phyloP scores from a whole-genome alignment of 176 grass and related monocot species.

The Triticum urartu region DNA sequence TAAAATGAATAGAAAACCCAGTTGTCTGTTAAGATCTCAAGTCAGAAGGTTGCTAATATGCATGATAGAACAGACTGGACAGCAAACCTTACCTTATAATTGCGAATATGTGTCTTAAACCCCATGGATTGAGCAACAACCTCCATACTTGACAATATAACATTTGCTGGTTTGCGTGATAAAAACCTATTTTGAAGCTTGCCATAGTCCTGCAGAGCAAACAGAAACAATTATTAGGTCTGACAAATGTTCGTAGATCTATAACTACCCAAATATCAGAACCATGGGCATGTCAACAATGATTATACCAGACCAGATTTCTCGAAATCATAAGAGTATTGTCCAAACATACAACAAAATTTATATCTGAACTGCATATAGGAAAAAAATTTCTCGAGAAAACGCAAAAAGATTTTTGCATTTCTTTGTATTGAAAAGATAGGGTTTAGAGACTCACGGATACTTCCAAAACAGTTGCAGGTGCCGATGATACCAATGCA shows the following conservation, averaged over 20 bases:
- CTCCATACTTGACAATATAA: slow-evolving; percentile 97
- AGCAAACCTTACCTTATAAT: slow-evolving; percentile 77
- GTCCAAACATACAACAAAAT: slow-evolving; percentile 13
- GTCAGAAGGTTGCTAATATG: slow-evolving; percentile 17
- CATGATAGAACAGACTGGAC: background rate
- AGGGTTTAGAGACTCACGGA: no score
- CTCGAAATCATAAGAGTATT: background rate
- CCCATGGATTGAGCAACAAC: slow-evolving; percentile 98
- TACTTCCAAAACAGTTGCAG: no score
- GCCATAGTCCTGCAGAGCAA: slow-evolving; percentile 64
- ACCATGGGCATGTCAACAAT: slow-evolving; percentile 1
- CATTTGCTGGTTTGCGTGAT: slow-evolving; percentile 73
- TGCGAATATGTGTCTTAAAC: slow-evolving; percentile 94
- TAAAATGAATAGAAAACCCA: slow-evolving; percentile 8
- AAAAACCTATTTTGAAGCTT: slow-evolving; percentile 86
- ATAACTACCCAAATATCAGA: background rate
- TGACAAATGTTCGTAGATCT: slow-evolving; percentile 13
- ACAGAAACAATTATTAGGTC: slow-evolving; percentile 13
- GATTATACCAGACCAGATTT: slow-evolving; percentile 15
- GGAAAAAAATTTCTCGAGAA: background rate
- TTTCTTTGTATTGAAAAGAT: no score
- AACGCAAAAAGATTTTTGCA: no score
- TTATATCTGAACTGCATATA: background rate
- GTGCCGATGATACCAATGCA: no score
- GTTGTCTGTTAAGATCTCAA: background rate